These are phyloP conservation scores for Cryomyces antarcticus DNA, from an alignment of 495 filamentous ascomycete species.

Conservation along the genomic window DNA sequence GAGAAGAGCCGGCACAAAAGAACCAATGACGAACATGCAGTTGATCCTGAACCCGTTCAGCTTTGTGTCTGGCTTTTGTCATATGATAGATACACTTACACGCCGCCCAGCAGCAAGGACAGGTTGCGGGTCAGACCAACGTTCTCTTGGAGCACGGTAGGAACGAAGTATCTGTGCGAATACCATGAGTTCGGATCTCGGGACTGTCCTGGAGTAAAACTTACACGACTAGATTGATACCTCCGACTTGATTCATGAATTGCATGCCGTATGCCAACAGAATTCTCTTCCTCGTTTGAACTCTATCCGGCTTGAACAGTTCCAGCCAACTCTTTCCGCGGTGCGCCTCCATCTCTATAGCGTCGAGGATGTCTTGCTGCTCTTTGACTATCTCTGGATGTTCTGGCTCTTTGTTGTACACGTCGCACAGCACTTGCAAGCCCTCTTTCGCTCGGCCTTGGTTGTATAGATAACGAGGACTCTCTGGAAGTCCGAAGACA, in stretches of 20 bases:
- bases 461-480: conserved; percentile 18
- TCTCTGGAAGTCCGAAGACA: conserved; percentile 17
- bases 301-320: conserved; percentile 29
- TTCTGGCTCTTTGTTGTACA: conserved; percentile 22
- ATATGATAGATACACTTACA: background rate
- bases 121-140: conserved; percentile 13
- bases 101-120: conserved; percentile 14
- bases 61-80: no score
- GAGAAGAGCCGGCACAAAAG: conserved; percentile 25
- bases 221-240: conserved; percentile 17
- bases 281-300: conserved; percentile 30
- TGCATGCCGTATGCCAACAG: conserved; percentile 27
- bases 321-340: conserved; percentile 25
- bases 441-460: conserved; percentile 24
- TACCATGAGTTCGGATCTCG: background rate
- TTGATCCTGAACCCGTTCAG: conserved; percentile 3
- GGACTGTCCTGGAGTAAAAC: background rate
- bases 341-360: conserved; percentile 24
- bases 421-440: conserved; percentile 27
- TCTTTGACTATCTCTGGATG: conserved; percentile 25
- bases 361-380: conserved; percentile 24
- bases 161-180: background rate
- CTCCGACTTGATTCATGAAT: conserved; percentile 17
- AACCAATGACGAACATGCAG: conserved; percentile 19
- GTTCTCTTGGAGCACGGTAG: conserved; percentile 13